Evolutionary conservation across 768 basidiomycete genomes (phyloP), one percentile per base, ranked within the genome.

Genomic region (Mycena floridula): DNA sequence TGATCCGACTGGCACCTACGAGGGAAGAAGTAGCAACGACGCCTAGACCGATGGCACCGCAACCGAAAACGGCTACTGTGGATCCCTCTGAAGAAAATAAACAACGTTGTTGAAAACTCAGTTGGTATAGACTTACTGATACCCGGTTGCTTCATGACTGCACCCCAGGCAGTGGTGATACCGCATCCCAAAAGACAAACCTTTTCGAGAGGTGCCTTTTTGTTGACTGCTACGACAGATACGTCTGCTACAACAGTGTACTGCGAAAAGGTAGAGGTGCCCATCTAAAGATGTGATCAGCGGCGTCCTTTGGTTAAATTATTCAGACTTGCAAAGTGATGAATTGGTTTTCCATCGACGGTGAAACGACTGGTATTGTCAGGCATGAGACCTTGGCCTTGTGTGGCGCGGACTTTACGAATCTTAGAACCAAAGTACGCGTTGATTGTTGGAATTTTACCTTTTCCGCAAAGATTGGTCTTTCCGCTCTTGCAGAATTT

Each of bases 401-500:
- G 94, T 0, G 92, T 96, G 8, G 87, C 71, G 45, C 96, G 89
- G 36, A 97, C 93, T 90, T 59, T 18, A 42, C 23, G 47, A 18
- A 35, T 37, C 16, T 37, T 47, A 20, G 20, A 42, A 46, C 45
- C n/a, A 40, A 44, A n/a, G 4, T 18, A n/a, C 24, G 5, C 18
- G 23, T 2, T 11, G 32, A 38, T 25, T 23, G 20, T 27, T 5
- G n/a, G 28, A 2, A 7, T 32, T 61, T 39, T 44, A 90, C 90
- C 90, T 76, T 82, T 82, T 50, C 93, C 86, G 59, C 95, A 99
- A n/a, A 99, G 80, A 65, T 99, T 99, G 46, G 96, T 99, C 76
- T 98, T 98, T 43, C 89, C 90, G 49, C 88, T 90, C 66, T 85
- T 95, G 76, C 96, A 99, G 73, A 98, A 98, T 65, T 97, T 98